Conservation (phyloP, 73 alveolate genomes). For the Paramecium bursaria region DNA sequence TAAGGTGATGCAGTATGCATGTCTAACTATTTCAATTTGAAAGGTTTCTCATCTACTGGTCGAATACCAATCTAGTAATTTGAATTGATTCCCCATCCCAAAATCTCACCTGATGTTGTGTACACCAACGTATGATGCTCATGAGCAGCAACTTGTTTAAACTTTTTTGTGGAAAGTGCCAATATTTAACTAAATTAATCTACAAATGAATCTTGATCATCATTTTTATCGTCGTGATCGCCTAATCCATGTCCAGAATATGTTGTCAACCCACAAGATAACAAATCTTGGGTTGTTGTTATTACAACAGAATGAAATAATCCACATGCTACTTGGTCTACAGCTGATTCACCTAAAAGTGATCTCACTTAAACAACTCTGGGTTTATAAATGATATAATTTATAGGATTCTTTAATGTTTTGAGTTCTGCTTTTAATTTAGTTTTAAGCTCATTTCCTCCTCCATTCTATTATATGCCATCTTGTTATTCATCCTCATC, state of each 20-base stretch:
- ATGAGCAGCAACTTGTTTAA: slow-evolving; percentile 43
- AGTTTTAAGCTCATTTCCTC: background rate
- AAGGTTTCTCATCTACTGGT: background rate
- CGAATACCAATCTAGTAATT: background rate
- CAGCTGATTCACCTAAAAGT: slow-evolving; percentile 20
- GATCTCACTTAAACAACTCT: slow-evolving; percentile 6
- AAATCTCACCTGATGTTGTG: background rate
- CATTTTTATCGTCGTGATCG: slow-evolving; percentile 10
- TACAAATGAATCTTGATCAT: background rate
- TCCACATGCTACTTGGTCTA: slow-evolving; percentile 42
- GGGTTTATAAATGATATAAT: slow-evolving; percentile 63
- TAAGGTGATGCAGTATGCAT: too few relatives aligned
- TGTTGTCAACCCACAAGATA: slow-evolving; percentile 35
- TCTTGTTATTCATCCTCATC: slow-evolving; percentile 31
- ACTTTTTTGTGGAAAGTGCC: slow-evolving; percentile 26
- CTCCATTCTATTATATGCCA: background rate
- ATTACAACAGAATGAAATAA: slow-evolving; percentile 25
- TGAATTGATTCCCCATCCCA: slow-evolving; percentile 50
- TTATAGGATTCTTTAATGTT: slow-evolving; percentile 60
- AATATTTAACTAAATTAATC: slow-evolving; percentile 35
- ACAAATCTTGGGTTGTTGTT: slow-evolving; percentile 1
- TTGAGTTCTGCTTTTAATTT: slow-evolving; percentile 27
- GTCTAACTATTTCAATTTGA: background rate
- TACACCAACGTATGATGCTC: slow-evolving; percentile 34
- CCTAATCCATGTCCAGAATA: slow-evolving; percentile 50